Evolutionary conservation across 129 eudicot genomes (phyloP).

Genomic region (Smallanthus sonchifolius): DNA sequence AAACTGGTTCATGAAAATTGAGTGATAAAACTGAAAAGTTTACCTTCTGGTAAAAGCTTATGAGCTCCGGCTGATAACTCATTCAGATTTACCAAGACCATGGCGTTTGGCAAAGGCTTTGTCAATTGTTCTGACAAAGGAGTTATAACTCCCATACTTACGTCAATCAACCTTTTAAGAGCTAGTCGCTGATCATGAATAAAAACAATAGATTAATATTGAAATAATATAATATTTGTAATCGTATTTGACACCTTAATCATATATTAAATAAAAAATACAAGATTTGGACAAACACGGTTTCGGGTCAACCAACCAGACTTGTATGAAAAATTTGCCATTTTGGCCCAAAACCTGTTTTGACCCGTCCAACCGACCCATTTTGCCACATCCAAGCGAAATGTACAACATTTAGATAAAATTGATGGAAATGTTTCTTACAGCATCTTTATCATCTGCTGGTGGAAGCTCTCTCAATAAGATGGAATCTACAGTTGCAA

Average conservation of each 20-base stretch:
- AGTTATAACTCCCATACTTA: conserved; percentile 91
- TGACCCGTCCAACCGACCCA: not conserved
- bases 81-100: conserved; percentile 70
- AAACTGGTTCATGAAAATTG: not conserved
- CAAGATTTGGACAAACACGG: not conserved
- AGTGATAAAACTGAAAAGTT: not conserved
- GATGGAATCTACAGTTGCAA: conserved; percentile 96
- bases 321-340: not conserved
- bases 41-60: conserved; percentile 93
- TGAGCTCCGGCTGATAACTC: conserved; percentile 75
- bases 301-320: not conserved
- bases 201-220: not conserved
- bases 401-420: not conserved
- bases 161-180: conserved; percentile 83
- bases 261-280: not conserved
- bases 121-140: conserved; percentile 89
- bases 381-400: not conserved
- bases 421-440: conserved; percentile 34
- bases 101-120: conserved; percentile 82
- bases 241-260: not conserved
- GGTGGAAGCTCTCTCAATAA: conserved; percentile 90
- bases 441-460: conserved; percentile 71
- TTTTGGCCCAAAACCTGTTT: not conserved
- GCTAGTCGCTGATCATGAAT: conserved; percentile 67
- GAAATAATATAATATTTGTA: not conserved